Evolutionary conservation across 331 rosid species (phyloP), one percentile per base, ranked within the genome.

Genomic region (Dryas integrifolia): DNA sequence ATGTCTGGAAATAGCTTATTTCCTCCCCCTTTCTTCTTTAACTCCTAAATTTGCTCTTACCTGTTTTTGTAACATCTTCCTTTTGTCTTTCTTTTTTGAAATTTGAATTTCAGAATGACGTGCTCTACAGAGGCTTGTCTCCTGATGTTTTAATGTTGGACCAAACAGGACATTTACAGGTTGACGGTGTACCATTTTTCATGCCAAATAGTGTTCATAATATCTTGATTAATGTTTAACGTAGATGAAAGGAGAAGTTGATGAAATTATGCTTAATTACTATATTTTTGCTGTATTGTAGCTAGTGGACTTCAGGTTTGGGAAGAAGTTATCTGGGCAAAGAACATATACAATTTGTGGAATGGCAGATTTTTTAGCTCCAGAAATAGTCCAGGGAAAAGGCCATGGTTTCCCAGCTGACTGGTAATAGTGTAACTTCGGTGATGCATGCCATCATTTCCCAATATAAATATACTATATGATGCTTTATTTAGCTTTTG

Each of bases 331-430:
- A 6, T 81, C 83, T 2, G 87, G 75, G 13, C 91, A 88, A 84
- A 87, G 99, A 79, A 90, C 99, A n/a, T 89, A 75, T 79, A 95
- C 99, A 76, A 88, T 89, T 70, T 89, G 92, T 78, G 99, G 99
- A 67, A 88, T 58, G 85, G 89, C 96, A 11, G 98, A 92, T 81
- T 87, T 83, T 6, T 84, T 89, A 68, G 99, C 99, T 45, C 99
- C 99, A 2, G 98, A 92, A 82, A 84, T 95, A 79, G 89, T 95
- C 68, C 88, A 89, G 82, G 99, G 99, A 73, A 95, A 87, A 83
- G 98, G 99, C 83, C 99, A 95, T 63, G 85, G 97, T 68, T 88
- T 92, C 78, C 81, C 93, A 40, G 96, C 98, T 13, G 99, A 95
- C 86, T 90, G 99, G 99, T 95, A 88, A 87, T 74, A 12, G 49